A percentile compares a stretch with the other conserved stretches of the same genome.
Conservation (phyloP, 2,329 filamentous ascomycete genomes). For the Aurifilum marmelostoma region DNA sequence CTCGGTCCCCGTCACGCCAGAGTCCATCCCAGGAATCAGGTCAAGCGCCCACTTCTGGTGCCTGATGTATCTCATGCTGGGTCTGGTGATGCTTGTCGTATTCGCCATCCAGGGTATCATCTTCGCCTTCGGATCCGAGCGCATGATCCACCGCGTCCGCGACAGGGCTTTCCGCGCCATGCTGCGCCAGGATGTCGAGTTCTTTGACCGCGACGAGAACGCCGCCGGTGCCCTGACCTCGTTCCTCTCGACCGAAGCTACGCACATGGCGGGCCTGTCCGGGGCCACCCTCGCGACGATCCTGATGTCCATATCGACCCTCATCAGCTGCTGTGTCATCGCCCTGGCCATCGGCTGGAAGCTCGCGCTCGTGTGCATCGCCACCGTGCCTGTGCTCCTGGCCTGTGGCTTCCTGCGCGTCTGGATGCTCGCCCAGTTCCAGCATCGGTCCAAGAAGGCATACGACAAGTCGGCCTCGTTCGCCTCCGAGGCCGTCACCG, state of each 20-base stretch:
- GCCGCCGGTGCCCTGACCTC: constrained; percentile 86
- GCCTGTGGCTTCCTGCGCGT: constrained; percentile 57
- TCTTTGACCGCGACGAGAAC: constrained; percentile 90
- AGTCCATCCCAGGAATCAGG: constrained; percentile 60
- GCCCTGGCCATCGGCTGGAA: constrained; percentile 48
- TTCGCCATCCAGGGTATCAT: constrained; percentile 70
- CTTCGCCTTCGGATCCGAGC: constrained; percentile 86
- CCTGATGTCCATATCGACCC: constrained; percentile 76
- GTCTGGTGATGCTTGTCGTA: constrained; percentile 70
- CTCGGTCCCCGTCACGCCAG: constrained; percentile 54
- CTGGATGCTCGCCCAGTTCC: constrained; percentile 70
- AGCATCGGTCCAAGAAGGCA: constrained; percentile 75
- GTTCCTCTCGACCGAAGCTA: constrained; percentile 87
- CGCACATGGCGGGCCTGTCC: constrained; percentile 83
- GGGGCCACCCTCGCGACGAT: constrained; percentile 88
- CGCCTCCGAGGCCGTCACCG: constrained; percentile 90
- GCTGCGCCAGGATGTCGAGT: constrained; percentile 88
- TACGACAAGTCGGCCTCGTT: constrained; percentile 83
- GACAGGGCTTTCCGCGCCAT: constrained; percentile 83
- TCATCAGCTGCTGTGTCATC: constrained; percentile 70
- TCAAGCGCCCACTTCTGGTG: constrained; percentile 83
- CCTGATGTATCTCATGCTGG: constrained; percentile 86
- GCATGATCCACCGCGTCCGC: constrained; percentile 80
- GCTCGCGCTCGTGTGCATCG: constrained; percentile 46
- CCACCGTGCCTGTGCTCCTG: constrained; percentile 45